These are phyloP conservation scores for Candida maesae DNA, from an alignment of 805 yeast genomes.

Conservation along the genomic window DNA sequence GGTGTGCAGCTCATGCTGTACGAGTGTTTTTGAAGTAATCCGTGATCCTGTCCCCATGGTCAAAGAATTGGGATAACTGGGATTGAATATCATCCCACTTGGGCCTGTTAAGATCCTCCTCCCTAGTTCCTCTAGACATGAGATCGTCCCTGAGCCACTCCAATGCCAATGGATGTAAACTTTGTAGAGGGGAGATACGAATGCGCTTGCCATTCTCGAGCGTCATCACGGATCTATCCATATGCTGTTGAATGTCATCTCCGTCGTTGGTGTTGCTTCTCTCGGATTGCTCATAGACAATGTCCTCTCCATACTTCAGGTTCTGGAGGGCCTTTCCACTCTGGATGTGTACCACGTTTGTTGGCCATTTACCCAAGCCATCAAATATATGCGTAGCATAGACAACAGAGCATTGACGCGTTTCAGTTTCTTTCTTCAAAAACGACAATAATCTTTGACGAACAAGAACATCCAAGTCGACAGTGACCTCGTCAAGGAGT, in stretches of 20 bases:
- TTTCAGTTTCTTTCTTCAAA: slow-evolving; percentile 66
- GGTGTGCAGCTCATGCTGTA: background rate
- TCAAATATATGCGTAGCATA: slow-evolving; percentile 97
- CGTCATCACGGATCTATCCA: slow-evolving; percentile 15
- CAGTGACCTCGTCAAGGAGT: slow-evolving; percentile 94
- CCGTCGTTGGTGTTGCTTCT: slow-evolving; percentile 13
- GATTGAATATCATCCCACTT: slow-evolving; percentile 53
- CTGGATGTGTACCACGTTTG: slow-evolving; percentile 71
- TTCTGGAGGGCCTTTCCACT: slow-evolving; percentile 52
- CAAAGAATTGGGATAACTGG: slow-evolving; percentile 38
- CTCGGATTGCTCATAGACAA: slow-evolving; percentile 24
- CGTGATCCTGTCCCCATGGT: slow-evolving; percentile 41
- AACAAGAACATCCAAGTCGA: slow-evolving; percentile 91
- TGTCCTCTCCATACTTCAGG: slow-evolving; percentile 31
- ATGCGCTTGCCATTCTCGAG: slow-evolving; percentile 24
- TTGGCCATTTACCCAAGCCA: slow-evolving; percentile 90
- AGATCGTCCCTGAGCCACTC: slow-evolving; percentile 58
- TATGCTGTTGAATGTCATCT: slow-evolving; percentile 23
- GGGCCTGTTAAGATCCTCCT: slow-evolving; percentile 48
- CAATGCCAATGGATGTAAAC: slow-evolving; percentile 71
- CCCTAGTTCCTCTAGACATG: slow-evolving; percentile 36
- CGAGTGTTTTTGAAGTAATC: slow-evolving; percentile 36
- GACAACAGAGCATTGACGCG: slow-evolving; percentile 70
- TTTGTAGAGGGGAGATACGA: slow-evolving; percentile 40
- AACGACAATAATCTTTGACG: slow-evolving; percentile 70